These are phyloP conservation scores for Aspergillus felis DNA, from an alignment of 2,329 filamentous ascomycete genomes.

Conservation along the genomic window DNA sequence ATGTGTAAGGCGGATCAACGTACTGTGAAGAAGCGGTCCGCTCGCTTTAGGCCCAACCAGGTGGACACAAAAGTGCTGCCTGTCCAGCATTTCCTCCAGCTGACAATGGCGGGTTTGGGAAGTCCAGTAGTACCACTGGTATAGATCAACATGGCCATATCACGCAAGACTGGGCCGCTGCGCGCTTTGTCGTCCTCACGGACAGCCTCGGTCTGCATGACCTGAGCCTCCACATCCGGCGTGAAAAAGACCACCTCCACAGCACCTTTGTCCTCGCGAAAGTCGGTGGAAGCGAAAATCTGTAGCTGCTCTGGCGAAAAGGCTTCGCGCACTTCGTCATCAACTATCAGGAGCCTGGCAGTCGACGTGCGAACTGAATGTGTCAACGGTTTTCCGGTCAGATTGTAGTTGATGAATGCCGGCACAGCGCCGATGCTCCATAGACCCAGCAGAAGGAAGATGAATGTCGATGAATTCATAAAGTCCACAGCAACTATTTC, in stretches of 20 bases:
- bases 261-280: conserved; percentile 40
- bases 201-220: conserved; percentile 48
- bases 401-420: conserved; percentile 85
- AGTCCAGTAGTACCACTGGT: conserved; percentile 83
- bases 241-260: conserved; percentile 62
- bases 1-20: conserved; percentile 14
- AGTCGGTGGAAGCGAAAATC: conserved; percentile 37
- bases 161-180: conserved; percentile 47
- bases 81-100: conserved; percentile 63
- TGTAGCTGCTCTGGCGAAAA: conserved; percentile 40
- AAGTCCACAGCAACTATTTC: conserved; percentile 80
- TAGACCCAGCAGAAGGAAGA: conserved; percentile 71
- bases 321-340: conserved; percentile 59
- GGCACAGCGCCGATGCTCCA: conserved; percentile 81
- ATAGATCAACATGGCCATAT: conserved; percentile 73
- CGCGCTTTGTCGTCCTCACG: conserved; percentile 59
- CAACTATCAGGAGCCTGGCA: conserved; percentile 65
- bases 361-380: conserved; percentile 71
- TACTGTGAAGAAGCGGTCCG: conserved; percentile 73
- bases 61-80: conserved; percentile 51
- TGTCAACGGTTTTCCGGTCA: conserved; percentile 64
- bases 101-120: conserved; percentile 73
- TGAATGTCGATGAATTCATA: conserved; percentile 73
- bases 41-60: conserved; percentile 56
- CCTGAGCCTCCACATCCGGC: conserved; percentile 53